Evolutionary conservation across 305 asterid genomes (phyloP).

Genomic region (Withania somnifera): DNA sequence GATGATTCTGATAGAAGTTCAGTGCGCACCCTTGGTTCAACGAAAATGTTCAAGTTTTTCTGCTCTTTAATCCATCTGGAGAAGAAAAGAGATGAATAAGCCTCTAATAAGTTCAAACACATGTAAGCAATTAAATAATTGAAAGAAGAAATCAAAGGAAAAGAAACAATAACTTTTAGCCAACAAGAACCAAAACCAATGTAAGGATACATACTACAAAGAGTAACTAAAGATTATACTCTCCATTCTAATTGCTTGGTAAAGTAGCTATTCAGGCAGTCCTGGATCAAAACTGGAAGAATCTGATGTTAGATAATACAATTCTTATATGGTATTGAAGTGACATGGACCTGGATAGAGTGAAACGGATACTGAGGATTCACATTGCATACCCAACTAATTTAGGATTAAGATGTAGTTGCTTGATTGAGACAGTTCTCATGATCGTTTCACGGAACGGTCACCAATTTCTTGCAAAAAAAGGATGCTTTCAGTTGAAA

Average conservation of each 20-base stretch:
- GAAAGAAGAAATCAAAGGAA: background rate
- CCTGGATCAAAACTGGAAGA: background rate
- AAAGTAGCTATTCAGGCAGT: background rate
- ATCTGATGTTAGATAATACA: background rate
- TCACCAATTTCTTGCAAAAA: background rate
- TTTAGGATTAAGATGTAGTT: background rate
- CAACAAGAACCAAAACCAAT: background rate
- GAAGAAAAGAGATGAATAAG: background rate
- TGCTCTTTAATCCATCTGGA: slow-evolving; percentile 88
- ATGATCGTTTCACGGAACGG: background rate
- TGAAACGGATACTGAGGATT: background rate
- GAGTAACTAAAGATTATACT: background rate
- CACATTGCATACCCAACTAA: background rate
- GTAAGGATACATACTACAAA: background rate
- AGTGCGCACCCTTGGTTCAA: slow-evolving; percentile 78
- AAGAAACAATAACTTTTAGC: background rate
- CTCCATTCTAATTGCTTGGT: background rate
- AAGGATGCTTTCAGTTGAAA: background rate
- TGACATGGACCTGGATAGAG: background rate
- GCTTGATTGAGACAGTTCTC: background rate
- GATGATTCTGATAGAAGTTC: slow-evolving; percentile 76
- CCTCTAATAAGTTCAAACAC: background rate
- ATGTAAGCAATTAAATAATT: background rate
- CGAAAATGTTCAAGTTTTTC: slow-evolving; percentile 57
- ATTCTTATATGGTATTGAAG: background rate